Base-by-base conservation (phyloP, 495 filamentous ascomycete species). In the Tetracladium marchalianum region DNA sequence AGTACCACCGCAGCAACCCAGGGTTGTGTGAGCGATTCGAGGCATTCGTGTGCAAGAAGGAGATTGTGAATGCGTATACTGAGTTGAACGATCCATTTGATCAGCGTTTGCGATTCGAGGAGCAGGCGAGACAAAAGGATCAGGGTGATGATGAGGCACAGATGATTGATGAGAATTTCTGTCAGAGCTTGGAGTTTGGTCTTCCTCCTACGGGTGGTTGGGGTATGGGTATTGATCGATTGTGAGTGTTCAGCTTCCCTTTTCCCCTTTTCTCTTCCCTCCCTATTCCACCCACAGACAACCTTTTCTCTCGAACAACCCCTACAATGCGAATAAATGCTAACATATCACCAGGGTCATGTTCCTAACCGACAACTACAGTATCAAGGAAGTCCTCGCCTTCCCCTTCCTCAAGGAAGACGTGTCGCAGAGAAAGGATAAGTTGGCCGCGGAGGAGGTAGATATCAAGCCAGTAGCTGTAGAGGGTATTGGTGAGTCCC, bases 1-100 rank as follows among this genome's bases (percentile, higher is more conserved):
- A 99, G 74, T 87, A 86, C 66, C 85, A 95, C 68, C 85, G 93
- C 49, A 57, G 68, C 48, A 75, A 79, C 50, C 73, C 80, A 39
- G 93, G 93, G 55, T 78, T 98, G 11, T 95, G 88, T 62, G 92
- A 98, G 69, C 82, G 93, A 44, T 96, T 96, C 67, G 92, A 98
- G 68, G 89, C 85, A 15, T 98, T 98, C 58, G 93, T 95, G 27
- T 89, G 85, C 76, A 95, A 87, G 73, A 95, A 96, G 76, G 88
- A 95, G 62, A 93, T 96, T 53, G 81, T 80, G 50, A 95, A 97
- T 58, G 88, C 90, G 2, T 97, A 97, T 70, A 99, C 92, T 11
- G 92, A 97, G 75, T 80, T 97, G 72, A 97, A 98, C 75, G 84
- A 95, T 60, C 87, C 90, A 43, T 90, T 95, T 61, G 87, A 94